Percentiles rank a stretch among this genome's conserved stretches.
Evolutionary conservation across 495 filamentous ascomycete genomes (phyloP).

Genomic region (Daldinia caldariorum): DNA sequence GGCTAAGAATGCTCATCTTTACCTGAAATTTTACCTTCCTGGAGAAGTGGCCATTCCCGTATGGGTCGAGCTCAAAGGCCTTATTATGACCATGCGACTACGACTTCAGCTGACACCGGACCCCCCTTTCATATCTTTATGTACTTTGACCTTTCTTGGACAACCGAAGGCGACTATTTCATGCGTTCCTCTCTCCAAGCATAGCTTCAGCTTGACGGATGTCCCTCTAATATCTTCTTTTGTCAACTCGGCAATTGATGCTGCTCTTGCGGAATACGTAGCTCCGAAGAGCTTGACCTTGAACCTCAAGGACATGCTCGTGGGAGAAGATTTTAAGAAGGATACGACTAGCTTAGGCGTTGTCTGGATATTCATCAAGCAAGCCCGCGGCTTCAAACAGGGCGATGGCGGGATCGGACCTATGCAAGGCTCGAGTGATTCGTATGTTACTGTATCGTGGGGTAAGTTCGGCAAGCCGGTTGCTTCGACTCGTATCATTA

Average conservation of each 20-base stretch:
- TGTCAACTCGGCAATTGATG: constrained; percentile 76
- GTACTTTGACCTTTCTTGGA: constrained; percentile 78
- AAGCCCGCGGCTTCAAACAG: constrained; percentile 71
- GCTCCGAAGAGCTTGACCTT: constrained; percentile 77
- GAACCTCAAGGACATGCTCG: constrained; percentile 76
- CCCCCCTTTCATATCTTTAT: constrained; percentile 75
- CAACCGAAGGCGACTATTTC: constrained; percentile 76
- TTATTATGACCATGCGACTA: constrained; percentile 71
- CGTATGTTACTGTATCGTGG: constrained; percentile 77
- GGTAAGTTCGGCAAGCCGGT: constrained; percentile 78
- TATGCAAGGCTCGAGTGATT: constrained; percentile 70
- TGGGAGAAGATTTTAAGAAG: constrained; percentile 81
- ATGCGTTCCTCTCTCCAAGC: constrained; percentile 72
- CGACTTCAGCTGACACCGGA: constrained; percentile 75
- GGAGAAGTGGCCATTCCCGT: constrained; percentile 68
- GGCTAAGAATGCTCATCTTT: constrained; percentile 74
- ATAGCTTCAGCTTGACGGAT: constrained; percentile 75
- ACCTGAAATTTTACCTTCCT: constrained; percentile 73
- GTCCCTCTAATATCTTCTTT: constrained; percentile 76
- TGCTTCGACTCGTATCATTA: constrained; percentile 69
- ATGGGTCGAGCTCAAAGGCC: constrained; percentile 75
- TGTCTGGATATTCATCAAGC: constrained; percentile 68
- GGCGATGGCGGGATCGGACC: constrained; percentile 67
- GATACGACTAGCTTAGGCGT: constrained; percentile 72
- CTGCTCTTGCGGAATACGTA: constrained; percentile 75